phyloP scores from a whole-genome alignment of 352 stramenopile species.

The Elongisporangium senticosum region DNA sequence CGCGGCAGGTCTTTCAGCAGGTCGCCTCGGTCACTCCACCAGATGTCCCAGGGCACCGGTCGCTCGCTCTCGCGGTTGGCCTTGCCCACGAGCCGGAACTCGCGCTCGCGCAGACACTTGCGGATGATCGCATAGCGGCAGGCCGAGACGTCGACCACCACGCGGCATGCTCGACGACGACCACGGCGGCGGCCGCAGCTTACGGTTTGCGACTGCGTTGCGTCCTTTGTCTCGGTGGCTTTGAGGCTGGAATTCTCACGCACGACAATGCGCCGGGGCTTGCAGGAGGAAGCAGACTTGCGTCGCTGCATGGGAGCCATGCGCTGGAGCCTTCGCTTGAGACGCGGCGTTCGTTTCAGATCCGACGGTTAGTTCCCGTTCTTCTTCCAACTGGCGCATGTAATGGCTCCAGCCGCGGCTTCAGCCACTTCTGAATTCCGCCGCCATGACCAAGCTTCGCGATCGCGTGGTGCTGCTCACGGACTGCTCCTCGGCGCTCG shows the following conservation, averaged over 20 bases:
- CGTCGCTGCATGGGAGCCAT: not conserved
- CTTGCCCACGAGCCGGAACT: constrained; percentile 31
- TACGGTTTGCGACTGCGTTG: no score
- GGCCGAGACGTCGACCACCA: constrained; percentile 31
- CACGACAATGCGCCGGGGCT: not conserved
- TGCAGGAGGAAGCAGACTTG: not conserved
- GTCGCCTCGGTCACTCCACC: constrained; percentile 42
- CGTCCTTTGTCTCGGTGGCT: not conserved
- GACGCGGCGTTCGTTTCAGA: not conserved
- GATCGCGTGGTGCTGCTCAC: constrained; percentile 13
- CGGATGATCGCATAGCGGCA: constrained; percentile 44
- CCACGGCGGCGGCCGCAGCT: no score
- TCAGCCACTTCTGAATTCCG: not conserved
- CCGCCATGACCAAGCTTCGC: constrained; percentile 15
- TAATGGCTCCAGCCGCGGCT: not conserved
- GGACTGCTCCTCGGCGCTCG: constrained; percentile 12
- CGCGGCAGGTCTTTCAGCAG: constrained; percentile 31
- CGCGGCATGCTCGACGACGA: constrained; percentile 9
- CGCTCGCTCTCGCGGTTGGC: constrained; percentile 11
- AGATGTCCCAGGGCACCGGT: constrained; percentile 36
- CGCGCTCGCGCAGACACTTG: constrained; percentile 29
- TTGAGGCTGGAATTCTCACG: not conserved
- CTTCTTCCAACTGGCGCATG: not conserved
- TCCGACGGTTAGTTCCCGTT: not conserved
- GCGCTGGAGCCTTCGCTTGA: not conserved